These are phyloP conservation scores for Aspergillus quadricinctus DNA, from an alignment of 2,329 filamentous ascomycete genomes.

Conservation along the genomic window DNA sequence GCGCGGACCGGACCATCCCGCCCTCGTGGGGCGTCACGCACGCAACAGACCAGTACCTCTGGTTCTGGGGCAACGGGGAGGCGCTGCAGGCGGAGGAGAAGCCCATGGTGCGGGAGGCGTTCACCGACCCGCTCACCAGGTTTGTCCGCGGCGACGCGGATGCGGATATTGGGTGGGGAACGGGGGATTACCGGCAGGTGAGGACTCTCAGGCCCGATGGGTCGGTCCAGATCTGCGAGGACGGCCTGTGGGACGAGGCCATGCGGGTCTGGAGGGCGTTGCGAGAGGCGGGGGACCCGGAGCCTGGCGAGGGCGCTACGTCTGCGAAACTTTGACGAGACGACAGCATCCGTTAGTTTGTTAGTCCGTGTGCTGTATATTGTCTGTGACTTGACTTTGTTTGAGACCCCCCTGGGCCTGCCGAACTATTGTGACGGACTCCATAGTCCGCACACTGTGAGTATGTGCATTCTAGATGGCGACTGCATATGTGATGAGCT, in stretches of 20 bases:
- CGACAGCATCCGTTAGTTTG: not conserved
- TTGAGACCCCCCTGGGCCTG: not conserved
- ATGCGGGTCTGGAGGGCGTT: constrained; percentile 45
- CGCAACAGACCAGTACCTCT: constrained; percentile 50
- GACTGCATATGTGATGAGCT: not conserved
- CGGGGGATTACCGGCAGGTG: constrained; percentile 31
- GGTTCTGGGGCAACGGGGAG: constrained; percentile 53
- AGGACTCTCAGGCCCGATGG: constrained; percentile 46
- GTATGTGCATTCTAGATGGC: not conserved
- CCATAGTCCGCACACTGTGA: not conserved
- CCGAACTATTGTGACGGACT: not conserved
- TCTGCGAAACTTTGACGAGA: constrained; percentile 6
- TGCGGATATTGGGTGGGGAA: constrained; percentile 24
- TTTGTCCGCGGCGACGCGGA: constrained; percentile 23
- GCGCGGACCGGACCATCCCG: constrained; percentile 41
- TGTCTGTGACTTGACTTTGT: not conserved
- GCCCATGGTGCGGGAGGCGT: constrained; percentile 27
- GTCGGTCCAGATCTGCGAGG: constrained; percentile 42
- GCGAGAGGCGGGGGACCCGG: constrained; percentile 16
- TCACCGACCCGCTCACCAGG: constrained; percentile 26
- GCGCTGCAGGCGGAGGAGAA: constrained; percentile 44
- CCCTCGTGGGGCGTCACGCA: constrained; percentile 53
- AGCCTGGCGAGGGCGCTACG: not conserved
- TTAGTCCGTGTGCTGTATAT: no score
- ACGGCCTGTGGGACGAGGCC: constrained; percentile 45